Percentiles rank a stretch among this genome's conserved stretches.
phyloP scores from a whole-genome alignment of 2,329 filamentous ascomycete species.

The Colletotrichum viniferum region DNA sequence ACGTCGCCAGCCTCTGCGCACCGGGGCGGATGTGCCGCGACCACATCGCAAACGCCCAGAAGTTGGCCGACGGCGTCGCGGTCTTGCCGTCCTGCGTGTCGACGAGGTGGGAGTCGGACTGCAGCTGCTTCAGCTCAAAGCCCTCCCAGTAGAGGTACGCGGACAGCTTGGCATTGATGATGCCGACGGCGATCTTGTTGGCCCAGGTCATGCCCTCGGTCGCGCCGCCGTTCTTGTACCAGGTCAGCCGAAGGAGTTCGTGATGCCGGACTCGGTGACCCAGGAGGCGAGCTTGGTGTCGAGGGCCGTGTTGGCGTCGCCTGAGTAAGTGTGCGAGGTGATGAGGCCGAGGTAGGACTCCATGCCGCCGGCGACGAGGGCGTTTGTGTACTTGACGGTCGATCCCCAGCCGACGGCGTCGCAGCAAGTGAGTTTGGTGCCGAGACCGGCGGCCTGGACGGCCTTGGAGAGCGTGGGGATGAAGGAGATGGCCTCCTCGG shows the following conservation, averaged over 20 bases:
- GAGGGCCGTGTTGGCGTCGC: conserved; percentile 42
- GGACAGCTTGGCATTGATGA: conserved; percentile 51
- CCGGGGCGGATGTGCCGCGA: conserved; percentile 41
- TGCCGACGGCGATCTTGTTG: conserved; percentile 53
- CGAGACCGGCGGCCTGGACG: neutral
- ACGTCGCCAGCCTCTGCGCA: conserved; percentile 33
- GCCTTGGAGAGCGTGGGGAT: conserved; percentile 15
- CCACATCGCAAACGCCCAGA: conserved; percentile 48
- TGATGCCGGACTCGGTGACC: conserved; percentile 57
- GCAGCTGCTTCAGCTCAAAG: conserved; percentile 32
- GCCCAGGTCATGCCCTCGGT: conserved; percentile 62
- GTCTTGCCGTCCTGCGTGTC: conserved; percentile 27
- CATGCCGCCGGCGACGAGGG: conserved; percentile 35
- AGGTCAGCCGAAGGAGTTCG: conserved; percentile 47
- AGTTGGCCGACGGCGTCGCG: conserved; percentile 35
- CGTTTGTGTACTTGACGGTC: conserved; percentile 37
- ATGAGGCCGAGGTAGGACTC: conserved; percentile 37
- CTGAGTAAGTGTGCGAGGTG: conserved; percentile 46
- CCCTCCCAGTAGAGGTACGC: conserved; percentile 63
- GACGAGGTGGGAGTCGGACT: conserved; percentile 30
- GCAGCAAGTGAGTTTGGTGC: conserved; percentile 36
- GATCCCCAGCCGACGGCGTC: conserved; percentile 44
- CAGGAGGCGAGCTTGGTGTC: conserved; percentile 48
- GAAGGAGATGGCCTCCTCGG: conserved; percentile 24
- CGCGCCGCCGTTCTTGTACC: conserved; percentile 49